Base-by-base conservation (phyloP, 75 land plant genomes). In the Larix kaempferi region DNA sequence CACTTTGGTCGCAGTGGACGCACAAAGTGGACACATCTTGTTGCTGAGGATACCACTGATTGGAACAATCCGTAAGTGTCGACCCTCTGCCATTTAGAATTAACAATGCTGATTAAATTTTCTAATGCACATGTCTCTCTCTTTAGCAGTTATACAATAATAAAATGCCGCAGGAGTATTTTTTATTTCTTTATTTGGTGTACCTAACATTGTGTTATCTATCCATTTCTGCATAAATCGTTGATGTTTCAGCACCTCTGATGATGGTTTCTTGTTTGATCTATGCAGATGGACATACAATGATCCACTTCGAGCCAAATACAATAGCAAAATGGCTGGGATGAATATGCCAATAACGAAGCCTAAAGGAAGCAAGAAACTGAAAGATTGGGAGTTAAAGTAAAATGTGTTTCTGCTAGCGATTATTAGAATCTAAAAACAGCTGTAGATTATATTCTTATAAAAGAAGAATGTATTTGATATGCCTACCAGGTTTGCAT, bases 1-100 rank as follows among this genome's bases (percentile, higher is more conserved):
- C 94, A 94, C 74, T 96, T 96, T 83, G 99, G 99, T 17, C 93
- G 98, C 26, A 96, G 99, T 78, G 98, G 99, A n/a, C 84, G 99
- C 76, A 94, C 97, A 11, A 96, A 96, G 64, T 94, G 99, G 99
- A 94, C 99, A 4, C 97, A 94, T 80, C 93, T 96, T 80, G 99
- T 96, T 80, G 90, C 87, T 57, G 97, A 96, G 81, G 99, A 96
- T 81, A 94, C 99, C 13, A 96, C 99, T 55, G 92, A 92, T 71
- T 94, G 98, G 95, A 88, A 89, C 81, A 87, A 83, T 55, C 97
- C 95, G 93, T 96, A 83, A 76, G 99, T 83, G 61, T 15, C 15
- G 13, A 11, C 10, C 11, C 41, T 39, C 41, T 39, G 0, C 41
- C 41, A 39, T 39, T 39, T 39, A 39, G 41, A 39, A 39, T 39